Base-by-base conservation (phyloP, 1,284 basidiomycete genomes). In the Apiotrichum akiyoshidainum region DNA sequence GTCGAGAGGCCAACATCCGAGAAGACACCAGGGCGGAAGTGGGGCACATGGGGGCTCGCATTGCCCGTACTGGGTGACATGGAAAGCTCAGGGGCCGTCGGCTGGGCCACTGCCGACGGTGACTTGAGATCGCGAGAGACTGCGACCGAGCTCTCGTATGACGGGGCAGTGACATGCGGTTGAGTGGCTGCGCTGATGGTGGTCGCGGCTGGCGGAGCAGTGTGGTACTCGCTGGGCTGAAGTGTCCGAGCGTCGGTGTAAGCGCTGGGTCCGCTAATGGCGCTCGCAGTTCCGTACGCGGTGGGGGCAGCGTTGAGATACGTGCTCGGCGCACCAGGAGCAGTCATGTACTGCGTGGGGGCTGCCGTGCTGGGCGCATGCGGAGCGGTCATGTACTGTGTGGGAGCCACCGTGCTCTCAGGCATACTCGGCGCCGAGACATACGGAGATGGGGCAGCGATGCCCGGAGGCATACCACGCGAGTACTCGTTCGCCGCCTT, bases 1-100 rank as follows among this genome's bases (percentile, higher is more conserved):
- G 48, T 39, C 13, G 48, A 50, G n/a, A 50, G 48, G 3, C 48
- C 48, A 10, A 50, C 48, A 16, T 50, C 48, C 12, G 48, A 50
- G 37, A 34, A 50, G 7, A 50, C 48, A 16, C 48, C 48, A 19
- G 33, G 16, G 17, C 46, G 46, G 46, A 48, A 48, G 9, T 16
- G 5, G 45, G 45, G 5, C 42, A 9, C 5, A 7, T 31, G 26
- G 10, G 19, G 14, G 19, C 9, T 11, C 42, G 14, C 22, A 16
- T 3, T 46, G 5, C 12, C 42, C 4, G n/a, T 21, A 3, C 17
- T 8, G 2, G 42, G 42, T 3, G n/a, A 44, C 17, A 19, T 44
- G 17, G 42, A 37, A 11, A 37, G 37, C 37, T 37, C 37, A 11
- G 37, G 37, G 12, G 37, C 37, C 12, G 37, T 3, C 37, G 37